A percentile compares a stretch with the other conserved stretches of the same genome.
Evolutionary conservation across 345 rosid genomes (phyloP).

Genomic region (Balakata baccata): DNA sequence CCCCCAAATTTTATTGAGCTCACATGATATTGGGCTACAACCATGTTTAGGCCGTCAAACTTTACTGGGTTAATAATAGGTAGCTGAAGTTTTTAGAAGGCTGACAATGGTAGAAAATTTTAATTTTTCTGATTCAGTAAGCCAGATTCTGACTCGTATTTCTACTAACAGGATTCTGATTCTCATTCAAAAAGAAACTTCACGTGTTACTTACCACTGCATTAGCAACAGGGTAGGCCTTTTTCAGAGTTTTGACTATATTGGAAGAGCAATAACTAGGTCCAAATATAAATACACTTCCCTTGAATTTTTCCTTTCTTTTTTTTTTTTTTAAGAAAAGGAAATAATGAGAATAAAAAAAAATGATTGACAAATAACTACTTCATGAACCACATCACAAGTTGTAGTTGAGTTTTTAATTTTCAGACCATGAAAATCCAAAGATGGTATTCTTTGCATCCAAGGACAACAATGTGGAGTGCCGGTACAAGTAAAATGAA

Average conservation of each 20-base stretch:
- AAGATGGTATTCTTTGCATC: too few relatives aligned
- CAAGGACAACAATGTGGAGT: too few relatives aligned
- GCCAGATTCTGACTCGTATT: not conserved
- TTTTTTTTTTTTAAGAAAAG: too few relatives aligned
- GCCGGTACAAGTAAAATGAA: too few relatives aligned
- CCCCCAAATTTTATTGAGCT: not conserved
- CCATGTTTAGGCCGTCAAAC: not conserved
- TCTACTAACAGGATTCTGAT: constrained; percentile 13
- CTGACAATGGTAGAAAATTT: not conserved
- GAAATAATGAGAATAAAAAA: too few relatives aligned
- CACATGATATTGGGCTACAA: not conserved
- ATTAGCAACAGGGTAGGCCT: not conserved
- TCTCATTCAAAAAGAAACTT: constrained; percentile 1
- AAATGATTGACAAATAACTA: too few relatives aligned
- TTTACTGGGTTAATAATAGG: not conserved
- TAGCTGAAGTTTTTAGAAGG: not conserved
- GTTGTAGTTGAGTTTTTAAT: too few relatives aligned
- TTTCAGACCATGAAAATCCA: too few relatives aligned
- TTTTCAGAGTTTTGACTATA: constrained; percentile 8
- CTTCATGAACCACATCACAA: too few relatives aligned
- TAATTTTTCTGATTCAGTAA: not conserved
- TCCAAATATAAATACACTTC: not conserved
- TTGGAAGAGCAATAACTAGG: not conserved
- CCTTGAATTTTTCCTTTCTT: too few relatives aligned
- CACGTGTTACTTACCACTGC: constrained; percentile 1